Evolutionary conservation across 306 rosid genomes (phyloP).

Genomic region (Cicer chorassanicum): DNA sequence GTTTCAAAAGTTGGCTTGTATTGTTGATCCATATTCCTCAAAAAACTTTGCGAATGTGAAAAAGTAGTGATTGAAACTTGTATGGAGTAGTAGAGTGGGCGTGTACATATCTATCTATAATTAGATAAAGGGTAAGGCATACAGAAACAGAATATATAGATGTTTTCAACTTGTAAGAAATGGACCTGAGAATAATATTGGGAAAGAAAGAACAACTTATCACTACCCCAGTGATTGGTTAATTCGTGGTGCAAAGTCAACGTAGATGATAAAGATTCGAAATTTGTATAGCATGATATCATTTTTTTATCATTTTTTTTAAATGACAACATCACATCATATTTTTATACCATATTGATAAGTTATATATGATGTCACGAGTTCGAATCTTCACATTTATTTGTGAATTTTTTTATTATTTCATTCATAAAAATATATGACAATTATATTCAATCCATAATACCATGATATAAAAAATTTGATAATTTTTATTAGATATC

Average conservation of each 20-base stretch:
- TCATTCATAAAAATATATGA: no score
- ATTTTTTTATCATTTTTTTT: neutral
- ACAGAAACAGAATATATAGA: constrained; percentile 37
- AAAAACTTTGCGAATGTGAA: constrained; percentile 41
- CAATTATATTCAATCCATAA: no score
- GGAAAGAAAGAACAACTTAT: constrained; percentile 18
- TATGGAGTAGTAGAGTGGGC: constrained; percentile 23
- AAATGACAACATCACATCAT: no score
- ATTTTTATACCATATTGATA: no score
- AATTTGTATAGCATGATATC: neutral
- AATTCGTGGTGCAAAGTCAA: constrained; percentile 30
- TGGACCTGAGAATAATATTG: constrained; percentile 43
- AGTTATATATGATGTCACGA: no score
- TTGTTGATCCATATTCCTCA: constrained; percentile 40
- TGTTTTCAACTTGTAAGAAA: constrained; percentile 54
- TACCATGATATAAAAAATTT: no score
- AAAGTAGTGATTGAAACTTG: constrained; percentile 43
- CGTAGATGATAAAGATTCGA: constrained; percentile 51
- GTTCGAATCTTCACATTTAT: no score
- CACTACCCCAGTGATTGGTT: constrained; percentile 29
- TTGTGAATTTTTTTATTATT: no score
- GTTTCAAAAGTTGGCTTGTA: constrained; percentile 16
- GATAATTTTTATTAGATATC: no score
- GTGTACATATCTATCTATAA: constrained; percentile 28
- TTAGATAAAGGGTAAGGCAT: constrained; percentile 10